Evolutionary conservation across 225 moss, liverwort and hornwort species (phyloP).

Genomic region (Pseudoscleropodium purum): DNA sequence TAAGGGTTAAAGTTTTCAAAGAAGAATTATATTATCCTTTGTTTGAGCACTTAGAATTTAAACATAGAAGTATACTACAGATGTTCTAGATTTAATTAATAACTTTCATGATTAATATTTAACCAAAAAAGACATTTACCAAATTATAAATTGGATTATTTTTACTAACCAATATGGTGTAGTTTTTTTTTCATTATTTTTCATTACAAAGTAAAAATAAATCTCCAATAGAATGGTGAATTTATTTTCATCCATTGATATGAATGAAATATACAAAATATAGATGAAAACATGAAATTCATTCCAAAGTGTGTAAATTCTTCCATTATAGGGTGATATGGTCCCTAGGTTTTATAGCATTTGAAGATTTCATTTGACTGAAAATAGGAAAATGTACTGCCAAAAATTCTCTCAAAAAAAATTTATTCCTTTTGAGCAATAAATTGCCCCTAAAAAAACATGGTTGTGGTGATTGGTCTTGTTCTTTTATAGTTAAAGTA

Average conservation of each 20-base stretch:
- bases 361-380: neutral
- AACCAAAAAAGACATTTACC: neutral
- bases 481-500: too few species aligned
- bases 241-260: neutral
- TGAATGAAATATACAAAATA: neutral
- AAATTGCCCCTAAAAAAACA: neutral
- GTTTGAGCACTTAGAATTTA: neutral
- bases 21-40: neutral
- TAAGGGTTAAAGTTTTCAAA: neutral
- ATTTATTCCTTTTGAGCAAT: too few species aligned
- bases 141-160: neutral
- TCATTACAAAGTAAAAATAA: too few species aligned
- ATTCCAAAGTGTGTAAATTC: too few species aligned
- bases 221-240: neutral
- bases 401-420: too few species aligned
- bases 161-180: neutral
- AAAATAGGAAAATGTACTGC: neutral
- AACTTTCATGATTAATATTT: neutral
- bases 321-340: too few species aligned
- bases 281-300: neutral
- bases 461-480: neutral
- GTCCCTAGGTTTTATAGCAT: neutral
- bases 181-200: neutral
- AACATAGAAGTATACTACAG: fast-evolving
- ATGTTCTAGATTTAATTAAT: neutral